phyloP scores from a whole-genome alignment of 148 eudicot genomes.

The Agrostemma githago region DNA sequence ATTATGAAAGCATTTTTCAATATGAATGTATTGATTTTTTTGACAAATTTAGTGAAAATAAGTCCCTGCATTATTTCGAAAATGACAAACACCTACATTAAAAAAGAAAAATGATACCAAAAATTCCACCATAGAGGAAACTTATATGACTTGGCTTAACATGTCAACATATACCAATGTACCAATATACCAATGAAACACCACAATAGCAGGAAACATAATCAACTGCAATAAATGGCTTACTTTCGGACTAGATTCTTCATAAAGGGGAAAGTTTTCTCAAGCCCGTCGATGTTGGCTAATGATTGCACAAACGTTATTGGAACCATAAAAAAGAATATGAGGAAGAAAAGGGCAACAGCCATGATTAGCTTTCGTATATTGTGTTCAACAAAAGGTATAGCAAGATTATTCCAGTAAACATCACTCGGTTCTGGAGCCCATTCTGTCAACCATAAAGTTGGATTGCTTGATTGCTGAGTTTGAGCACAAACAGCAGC shows the following conservation, averaged over 20 bases:
- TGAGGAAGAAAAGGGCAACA: slow-evolving; percentile 68
- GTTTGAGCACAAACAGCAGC: slow-evolving; percentile 99
- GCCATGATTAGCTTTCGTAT: slow-evolving; percentile 66
- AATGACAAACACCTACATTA: not conserved
- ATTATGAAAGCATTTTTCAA: not conserved
- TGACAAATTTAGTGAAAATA: not conserved
- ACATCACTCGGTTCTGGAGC: slow-evolving; percentile 95
- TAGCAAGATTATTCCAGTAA: slow-evolving; percentile 87
- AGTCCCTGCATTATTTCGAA: not conserved
- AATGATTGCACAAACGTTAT: slow-evolving; percentile 89
- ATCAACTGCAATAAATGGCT: slow-evolving; percentile 26
- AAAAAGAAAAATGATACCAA: not conserved
- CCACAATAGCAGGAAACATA: not conserved
- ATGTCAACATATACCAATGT: not conserved
- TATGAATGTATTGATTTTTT: not conserved
- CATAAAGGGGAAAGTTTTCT: slow-evolving; percentile 75
- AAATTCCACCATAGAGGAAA: not conserved
- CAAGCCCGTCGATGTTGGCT: slow-evolving; percentile 81
- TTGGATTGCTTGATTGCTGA: slow-evolving; percentile 76
- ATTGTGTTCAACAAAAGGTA: slow-evolving; percentile 71
- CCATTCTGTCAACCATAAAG: slow-evolving; percentile 92
- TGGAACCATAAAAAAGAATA: slow-evolving; percentile 89
- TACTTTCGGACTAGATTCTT: slow-evolving; percentile 53
- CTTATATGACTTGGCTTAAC: not conserved
- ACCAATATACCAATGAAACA: not conserved